Evolutionary conservation across 192 early-diverging fungal genomes (phyloP).

Genomic region (Geranomyces variabilis): DNA sequence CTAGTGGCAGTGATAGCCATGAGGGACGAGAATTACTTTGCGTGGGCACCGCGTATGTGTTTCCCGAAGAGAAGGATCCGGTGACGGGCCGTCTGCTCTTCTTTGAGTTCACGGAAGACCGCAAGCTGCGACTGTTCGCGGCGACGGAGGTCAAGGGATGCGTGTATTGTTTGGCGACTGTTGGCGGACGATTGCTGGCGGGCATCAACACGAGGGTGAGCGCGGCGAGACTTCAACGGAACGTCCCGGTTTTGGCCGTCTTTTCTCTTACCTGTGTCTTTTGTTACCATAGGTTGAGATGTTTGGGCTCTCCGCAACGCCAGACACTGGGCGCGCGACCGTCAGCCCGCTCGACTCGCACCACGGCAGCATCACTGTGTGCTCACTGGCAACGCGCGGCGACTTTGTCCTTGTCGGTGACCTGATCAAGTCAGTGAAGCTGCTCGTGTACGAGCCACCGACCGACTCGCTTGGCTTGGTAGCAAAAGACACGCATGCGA

Average conservation of each 20-base stretch:
- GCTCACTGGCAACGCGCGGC: slow-evolving; percentile 62
- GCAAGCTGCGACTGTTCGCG: slow-evolving; percentile 56
- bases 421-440: slow-evolving; percentile 74
- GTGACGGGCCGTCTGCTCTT: slow-evolving; percentile 74
- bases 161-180: slow-evolving; percentile 62
- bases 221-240: too few species aligned
- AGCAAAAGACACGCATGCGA: slow-evolving; percentile 61
- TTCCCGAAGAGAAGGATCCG: slow-evolving; percentile 64
- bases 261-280: too few species aligned
- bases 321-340: too few species aligned
- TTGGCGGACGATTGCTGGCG: slow-evolving; percentile 69
- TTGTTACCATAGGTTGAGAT: too few species aligned
- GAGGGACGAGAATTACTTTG: neutral
- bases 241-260: too few species aligned
- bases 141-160: slow-evolving; percentile 60
- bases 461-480: slow-evolving; percentile 53
- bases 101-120: slow-evolving; percentile 52
- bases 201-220: slow-evolving; percentile 68
- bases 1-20: too few species aligned
- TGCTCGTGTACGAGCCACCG: slow-evolving; percentile 54
- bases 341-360: slow-evolving; percentile 7
- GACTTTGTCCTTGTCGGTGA: slow-evolving; percentile 82
- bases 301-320: too few species aligned
- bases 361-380: slow-evolving; percentile 61
- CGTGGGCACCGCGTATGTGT: slow-evolving; percentile 40